Base-by-base conservation (phyloP, 768 basidiomycete genomes). In the Albatrellus ellisii region DNA sequence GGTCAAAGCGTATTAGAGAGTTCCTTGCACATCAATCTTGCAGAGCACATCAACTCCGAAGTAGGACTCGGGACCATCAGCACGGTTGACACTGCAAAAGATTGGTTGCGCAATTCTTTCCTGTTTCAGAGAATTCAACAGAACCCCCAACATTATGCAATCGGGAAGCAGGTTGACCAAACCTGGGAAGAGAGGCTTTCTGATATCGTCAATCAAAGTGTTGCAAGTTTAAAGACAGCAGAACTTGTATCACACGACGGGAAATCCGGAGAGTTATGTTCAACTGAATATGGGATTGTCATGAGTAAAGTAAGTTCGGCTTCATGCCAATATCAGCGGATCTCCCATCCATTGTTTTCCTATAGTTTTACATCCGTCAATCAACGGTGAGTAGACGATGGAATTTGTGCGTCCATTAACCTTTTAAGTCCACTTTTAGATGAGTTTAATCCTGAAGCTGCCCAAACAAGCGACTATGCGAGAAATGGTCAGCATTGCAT, bases 41-140 rank as follows among this genome's bases (percentile, higher is more conserved):
- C 77, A 3, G 94, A 98, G 57, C 91, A 97, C 58, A 62, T 99
- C 49, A 97, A 97, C 54, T 89, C 89, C 2, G 94, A 99, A 62
- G 82, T 97, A 42, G 81, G 81, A 0, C 68, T 97, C 8, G 74
- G 78, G 2, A 91, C 92, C 0, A 91, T 99, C 53, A 75, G 69
- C 3, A 67, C 70, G 50, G 46, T 84, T 4, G 59, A 68, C 2
- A 72, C 70, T 5, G 94, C 90, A 1, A 83, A 82, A 51, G 62
- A 69, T 12, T 99, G 95, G 95, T 61, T 94, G 20, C 72, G 68
- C 17, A 75, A 71, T 42, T 86, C 92, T 0, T 99, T 97, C 60
- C 62, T 99, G 11, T 94, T 73, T 54, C 80, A 82, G 40, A 72
- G 95, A 17, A 77, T 99, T 43, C 73, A 77, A 49, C 77, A 78